Percentiles rank a stretch among this genome's conserved stretches.
Evolutionary conservation across 306 rosid genomes (phyloP).

Genomic region (Quercus parvula): DNA sequence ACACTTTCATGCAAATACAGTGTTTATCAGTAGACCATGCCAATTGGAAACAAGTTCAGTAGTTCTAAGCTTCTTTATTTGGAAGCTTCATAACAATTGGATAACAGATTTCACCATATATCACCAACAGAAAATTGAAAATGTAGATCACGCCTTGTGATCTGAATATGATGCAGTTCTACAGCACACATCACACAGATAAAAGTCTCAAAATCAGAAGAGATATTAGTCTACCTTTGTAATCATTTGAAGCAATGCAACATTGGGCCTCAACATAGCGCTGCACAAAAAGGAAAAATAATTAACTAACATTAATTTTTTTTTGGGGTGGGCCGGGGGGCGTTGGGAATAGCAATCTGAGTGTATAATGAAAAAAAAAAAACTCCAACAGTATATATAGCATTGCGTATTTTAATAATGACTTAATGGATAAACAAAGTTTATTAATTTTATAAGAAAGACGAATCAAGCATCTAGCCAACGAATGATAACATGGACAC

Average conservation of each 20-base stretch:
- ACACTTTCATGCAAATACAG: not conserved
- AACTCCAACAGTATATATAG: not conserved
- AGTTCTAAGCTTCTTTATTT: not conserved
- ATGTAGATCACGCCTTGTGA: not conserved
- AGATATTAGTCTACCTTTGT: conserved; percentile 59
- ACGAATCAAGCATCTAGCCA: not conserved
- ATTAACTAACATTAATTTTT: not conserved
- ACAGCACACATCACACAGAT: not conserved
- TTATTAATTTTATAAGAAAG: not conserved
- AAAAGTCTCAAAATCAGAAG: conserved; percentile 1
- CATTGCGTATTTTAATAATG: not conserved
- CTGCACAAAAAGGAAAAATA: conserved; percentile 38
- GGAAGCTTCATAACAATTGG: not conserved
- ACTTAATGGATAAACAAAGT: not conserved
- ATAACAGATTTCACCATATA: not conserved
- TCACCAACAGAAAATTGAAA: not conserved
- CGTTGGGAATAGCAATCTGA: not conserved
- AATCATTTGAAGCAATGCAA: conserved; percentile 84
- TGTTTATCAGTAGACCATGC: not conserved
- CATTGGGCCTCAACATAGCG: conserved; percentile 98
- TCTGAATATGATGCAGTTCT: not conserved
- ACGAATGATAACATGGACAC: not conserved
- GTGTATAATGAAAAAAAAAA: not conserved
- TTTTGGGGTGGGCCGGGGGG: not conserved
- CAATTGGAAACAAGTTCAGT: not conserved